Percentiles rank a stretch among this genome's conserved stretches.
These are phyloP conservation scores for Tarenaya hassleriana DNA, from an alignment of 345 rosid genomes.

Conservation along the genomic window DNA sequence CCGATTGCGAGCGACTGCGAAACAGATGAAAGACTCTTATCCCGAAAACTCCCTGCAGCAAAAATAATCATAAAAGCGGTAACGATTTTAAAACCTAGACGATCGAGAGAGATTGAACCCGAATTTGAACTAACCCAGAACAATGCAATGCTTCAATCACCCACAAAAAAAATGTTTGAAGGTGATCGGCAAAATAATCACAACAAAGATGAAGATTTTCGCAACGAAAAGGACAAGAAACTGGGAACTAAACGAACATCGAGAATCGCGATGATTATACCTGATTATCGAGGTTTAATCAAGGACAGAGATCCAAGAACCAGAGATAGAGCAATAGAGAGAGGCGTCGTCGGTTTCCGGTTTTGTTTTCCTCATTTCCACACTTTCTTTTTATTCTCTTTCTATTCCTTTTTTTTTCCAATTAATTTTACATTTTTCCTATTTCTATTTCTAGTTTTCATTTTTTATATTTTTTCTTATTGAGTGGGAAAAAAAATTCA, in stretches of 20 bases:
- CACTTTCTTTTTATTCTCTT: not conserved
- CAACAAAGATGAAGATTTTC: conserved; percentile 1
- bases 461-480: too few relatives aligned
- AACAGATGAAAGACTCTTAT: not conserved
- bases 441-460: too few relatives aligned
- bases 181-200: conserved; percentile 16
- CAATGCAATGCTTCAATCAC: conserved; percentile 23
- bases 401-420: not conserved
- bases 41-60: conserved; percentile 20
- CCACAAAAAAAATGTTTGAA: not conserved
- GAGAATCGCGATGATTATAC: conserved; percentile 13
- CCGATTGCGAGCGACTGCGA: conserved; percentile 18
- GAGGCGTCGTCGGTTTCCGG: conserved; percentile 19
- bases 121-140: not conserved
- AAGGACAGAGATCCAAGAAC: conserved; percentile 17
- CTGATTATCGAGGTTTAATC: conserved; percentile 14
- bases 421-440: conserved; percentile 3
- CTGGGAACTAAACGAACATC: conserved; percentile 9
- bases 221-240: too few relatives aligned
- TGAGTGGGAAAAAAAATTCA: too few relatives aligned
- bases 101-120: conserved; percentile 1
- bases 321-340: conserved; percentile 5
- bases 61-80: not conserved
- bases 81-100: not conserved
- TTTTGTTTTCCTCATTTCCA: conserved; percentile 11